Evolutionary conservation across 192 early-diverging fungal genomes (phyloP), one percentile per base, ranked within the genome.

Genomic region (Podila verticillata): DNA sequence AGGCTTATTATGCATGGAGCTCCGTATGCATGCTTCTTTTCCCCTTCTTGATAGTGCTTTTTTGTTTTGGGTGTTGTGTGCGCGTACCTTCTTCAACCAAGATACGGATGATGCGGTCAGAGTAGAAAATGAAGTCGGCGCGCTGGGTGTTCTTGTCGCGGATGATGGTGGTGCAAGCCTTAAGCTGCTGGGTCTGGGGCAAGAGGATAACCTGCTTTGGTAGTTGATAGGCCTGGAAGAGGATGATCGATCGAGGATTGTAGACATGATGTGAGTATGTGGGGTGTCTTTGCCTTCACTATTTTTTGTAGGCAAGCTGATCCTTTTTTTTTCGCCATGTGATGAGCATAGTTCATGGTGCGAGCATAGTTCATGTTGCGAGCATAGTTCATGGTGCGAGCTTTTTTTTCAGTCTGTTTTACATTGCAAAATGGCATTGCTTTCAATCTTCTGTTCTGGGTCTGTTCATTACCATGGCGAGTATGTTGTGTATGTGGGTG

Each of bases 91-190:
- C 97, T 82, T 98, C 97, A 36, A 98, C 93, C 29, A 98, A 85
- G 17, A 95, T 90, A 20, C 97, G 90, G 73, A 93, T 95, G 57
- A 95, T 89, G 49, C 94, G 89, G 83, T 95, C 93, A 26, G 94
- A 90, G 84, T 95, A 95, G 85, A 98, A 98, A 63, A 98, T 95
- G 85, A 98, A 98, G 83, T 98, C 97, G 47, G 89, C 88, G 30
- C 97, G 91, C 72, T 84, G 75, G 0, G 97, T 96, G 59, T 90
- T 69, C 54, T 90, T 88, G 82, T 90, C 87, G 56, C 96, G 90
- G 66, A 98, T 95, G 57, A 97, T 95, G 66, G 96, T 93, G 84
- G 93, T 92, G 62, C 92, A 83, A 8, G 90, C 94, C 83, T 91
- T 91, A 34, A 95, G 87, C 83, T 95, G 93, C 62, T 90, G 87